These are phyloP conservation scores for Paxillus involutus DNA, from an alignment of 768 basidiomycete species.

Conservation along the genomic window DNA sequence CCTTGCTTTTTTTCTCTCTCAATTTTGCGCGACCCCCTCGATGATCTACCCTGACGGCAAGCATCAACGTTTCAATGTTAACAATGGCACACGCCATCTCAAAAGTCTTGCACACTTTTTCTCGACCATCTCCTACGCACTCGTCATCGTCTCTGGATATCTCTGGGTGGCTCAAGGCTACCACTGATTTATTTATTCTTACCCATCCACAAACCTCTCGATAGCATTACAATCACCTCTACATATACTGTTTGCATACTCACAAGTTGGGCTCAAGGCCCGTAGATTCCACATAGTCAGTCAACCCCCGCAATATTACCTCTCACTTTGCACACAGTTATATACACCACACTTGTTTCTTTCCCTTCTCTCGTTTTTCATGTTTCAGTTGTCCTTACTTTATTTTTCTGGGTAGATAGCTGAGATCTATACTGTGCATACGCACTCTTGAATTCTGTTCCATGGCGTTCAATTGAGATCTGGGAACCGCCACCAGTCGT, in stretches of 20 bases:
- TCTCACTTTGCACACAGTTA: neutral
- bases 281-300: conserved; percentile 25
- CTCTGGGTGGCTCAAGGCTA: conserved; percentile 32
- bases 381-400: conserved; percentile 9
- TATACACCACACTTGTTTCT: conserved; percentile 25
- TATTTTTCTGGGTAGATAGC: conserved; percentile 11
- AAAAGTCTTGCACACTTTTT: conserved; percentile 6
- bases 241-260: conserved; percentile 26
- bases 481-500: neutral
- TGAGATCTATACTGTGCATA: conserved; percentile 17
- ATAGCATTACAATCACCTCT: conserved; percentile 13
- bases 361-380: conserved; percentile 5
- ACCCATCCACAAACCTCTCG: neutral
- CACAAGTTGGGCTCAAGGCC: conserved; percentile 34
- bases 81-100: conserved; percentile 1
- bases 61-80: conserved; percentile 7
- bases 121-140: conserved; percentile 8
- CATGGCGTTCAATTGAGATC: neutral
- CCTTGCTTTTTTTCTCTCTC: conserved; percentile 3
- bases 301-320: conserved; percentile 19
- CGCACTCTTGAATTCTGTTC: conserved; percentile 9
- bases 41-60: conserved; percentile 21
- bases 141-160: conserved; percentile 8
- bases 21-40: conserved; percentile 20
- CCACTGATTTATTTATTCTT: neutral